Evolutionary conservation across 1,284 basidiomycete genomes (phyloP).

Genomic region (Xanthoconium separans): DNA sequence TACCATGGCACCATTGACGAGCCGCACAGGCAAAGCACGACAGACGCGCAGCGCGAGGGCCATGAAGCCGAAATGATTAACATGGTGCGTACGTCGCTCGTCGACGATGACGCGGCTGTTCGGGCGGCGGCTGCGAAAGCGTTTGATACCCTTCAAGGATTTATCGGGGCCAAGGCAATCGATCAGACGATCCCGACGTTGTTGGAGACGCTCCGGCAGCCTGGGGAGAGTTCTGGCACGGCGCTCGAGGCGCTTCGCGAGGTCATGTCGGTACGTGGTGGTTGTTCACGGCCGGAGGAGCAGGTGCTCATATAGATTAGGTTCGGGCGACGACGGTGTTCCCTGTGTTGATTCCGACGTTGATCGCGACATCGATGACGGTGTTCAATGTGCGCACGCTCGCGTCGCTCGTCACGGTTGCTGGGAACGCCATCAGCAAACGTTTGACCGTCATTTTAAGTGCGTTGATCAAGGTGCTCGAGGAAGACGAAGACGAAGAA

Average conservation of each 20-base stretch:
- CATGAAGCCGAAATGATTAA: conserved; percentile 88
- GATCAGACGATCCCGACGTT: conserved; percentile 97
- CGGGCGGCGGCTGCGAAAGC: conserved; percentile 90
- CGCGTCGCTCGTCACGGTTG: conserved; percentile 88
- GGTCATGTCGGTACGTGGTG: conserved; percentile 82
- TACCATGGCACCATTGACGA: not conserved
- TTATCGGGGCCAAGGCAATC: conserved; percentile 88
- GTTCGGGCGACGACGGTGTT: conserved; percentile 93
- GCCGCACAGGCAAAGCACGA: conserved; percentile 72
- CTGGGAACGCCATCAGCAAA: conserved; percentile 86
- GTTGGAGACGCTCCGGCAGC: conserved; percentile 88
- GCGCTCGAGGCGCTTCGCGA: conserved; percentile 91
- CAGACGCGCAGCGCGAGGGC: conserved; percentile 83
- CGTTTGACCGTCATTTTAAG: conserved; percentile 76
- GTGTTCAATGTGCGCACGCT: conserved; percentile 96
- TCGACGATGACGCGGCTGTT: conserved; percentile 88
- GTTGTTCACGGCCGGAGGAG: not conserved
- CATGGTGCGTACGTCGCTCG: conserved; percentile 82
- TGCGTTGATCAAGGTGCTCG: conserved; percentile 72
- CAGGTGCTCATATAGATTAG: conserved; percentile 36
- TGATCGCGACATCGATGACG: conserved; percentile 89
- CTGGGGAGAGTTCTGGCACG: conserved; percentile 91
- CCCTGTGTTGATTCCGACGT: conserved; percentile 95
- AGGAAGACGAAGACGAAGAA: conserved; percentile 69
- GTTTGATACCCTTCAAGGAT: conserved; percentile 92